Evolutionary conservation across 495 filamentous ascomycete species (phyloP).

Genomic region (Astrothelium subdiscretum): DNA sequence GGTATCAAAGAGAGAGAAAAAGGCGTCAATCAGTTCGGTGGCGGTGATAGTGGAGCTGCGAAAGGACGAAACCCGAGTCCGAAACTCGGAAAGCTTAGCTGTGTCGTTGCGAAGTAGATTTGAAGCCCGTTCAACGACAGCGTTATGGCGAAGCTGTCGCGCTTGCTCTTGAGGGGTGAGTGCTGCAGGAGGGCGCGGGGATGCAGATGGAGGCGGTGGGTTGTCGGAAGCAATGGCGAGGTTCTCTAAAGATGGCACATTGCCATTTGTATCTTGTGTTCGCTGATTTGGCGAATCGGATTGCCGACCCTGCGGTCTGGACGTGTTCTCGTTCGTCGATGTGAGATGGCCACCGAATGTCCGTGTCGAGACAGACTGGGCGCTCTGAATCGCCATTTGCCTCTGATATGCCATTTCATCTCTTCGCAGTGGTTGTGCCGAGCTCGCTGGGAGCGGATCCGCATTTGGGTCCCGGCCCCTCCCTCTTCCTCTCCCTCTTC

Average conservation of each 20-base stretch:
- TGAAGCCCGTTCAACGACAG: conserved; percentile 74
- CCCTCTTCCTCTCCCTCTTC: conserved; percentile 42
- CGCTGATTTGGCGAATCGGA: background rate
- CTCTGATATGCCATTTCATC: conserved; percentile 89
- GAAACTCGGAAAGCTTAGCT: conserved; percentile 64
- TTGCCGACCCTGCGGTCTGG: background rate
- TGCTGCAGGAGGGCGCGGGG: conserved; percentile 19
- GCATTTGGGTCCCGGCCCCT: conserved; percentile 64
- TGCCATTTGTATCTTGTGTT: background rate
- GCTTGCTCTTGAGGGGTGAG: conserved; percentile 64
- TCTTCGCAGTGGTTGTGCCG: conserved; percentile 69
- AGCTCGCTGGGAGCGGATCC: conserved; percentile 64
- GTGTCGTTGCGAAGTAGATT: conserved; percentile 65
- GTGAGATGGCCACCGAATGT: conserved; percentile 77
- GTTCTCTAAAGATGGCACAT: background rate
- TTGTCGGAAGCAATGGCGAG: conserved; percentile 1
- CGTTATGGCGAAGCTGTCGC: conserved; percentile 58
- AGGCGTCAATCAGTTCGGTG: conserved; percentile 64
- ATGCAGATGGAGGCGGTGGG: background rate
- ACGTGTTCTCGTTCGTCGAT: conserved; percentile 28
- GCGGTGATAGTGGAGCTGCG: conserved; percentile 54
- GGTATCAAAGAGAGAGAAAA: conserved; percentile 74
- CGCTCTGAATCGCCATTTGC: conserved; percentile 80
- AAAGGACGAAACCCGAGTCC: conserved; percentile 62
- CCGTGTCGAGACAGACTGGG: conserved; percentile 63